Conservation (phyloP, 2,329 filamentous ascomycete genomes). For the Aspergillus luchuensis region DNA sequence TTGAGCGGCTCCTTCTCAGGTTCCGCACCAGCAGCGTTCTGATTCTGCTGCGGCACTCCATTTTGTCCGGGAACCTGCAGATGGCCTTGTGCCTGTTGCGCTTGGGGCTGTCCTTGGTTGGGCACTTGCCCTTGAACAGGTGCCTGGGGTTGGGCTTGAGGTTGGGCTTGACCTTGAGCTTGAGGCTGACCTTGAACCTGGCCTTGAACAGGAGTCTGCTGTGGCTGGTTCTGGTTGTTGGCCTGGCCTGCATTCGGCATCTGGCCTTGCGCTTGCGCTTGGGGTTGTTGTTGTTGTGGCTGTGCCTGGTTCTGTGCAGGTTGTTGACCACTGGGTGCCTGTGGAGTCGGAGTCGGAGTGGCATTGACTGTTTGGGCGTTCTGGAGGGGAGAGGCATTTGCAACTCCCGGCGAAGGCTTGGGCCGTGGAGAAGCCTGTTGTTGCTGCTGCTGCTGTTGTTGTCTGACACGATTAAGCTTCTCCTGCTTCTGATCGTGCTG, state of each 20-base stretch:
- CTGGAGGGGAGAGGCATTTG: slow-evolving; percentile 46
- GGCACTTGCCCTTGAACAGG: slow-evolving; percentile 23
- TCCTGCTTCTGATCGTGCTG: slow-evolving; percentile 69
- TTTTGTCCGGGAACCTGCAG: slow-evolving; percentile 35
- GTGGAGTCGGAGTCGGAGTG: slow-evolving; percentile 27
- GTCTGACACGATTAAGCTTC: slow-evolving; percentile 64
- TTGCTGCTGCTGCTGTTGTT: slow-evolving; percentile 58
- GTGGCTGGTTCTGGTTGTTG: slow-evolving; percentile 11
- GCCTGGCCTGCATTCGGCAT: slow-evolving; percentile 17
- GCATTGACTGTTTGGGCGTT: slow-evolving; percentile 53
- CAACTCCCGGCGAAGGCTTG: slow-evolving; percentile 45
- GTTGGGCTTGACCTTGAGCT: slow-evolving; percentile 12
- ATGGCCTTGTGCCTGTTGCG: slow-evolving; percentile 26
- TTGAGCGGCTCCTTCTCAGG: slow-evolving; percentile 57
- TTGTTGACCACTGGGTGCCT: slow-evolving; percentile 29
- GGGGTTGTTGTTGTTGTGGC: slow-evolving; percentile 19
- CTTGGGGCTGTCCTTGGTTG: slow-evolving; percentile 27
- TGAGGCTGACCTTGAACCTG: slow-evolving; percentile 10
- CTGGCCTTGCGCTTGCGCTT: slow-evolving; percentile 21
- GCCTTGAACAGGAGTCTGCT: slow-evolving; percentile 13
- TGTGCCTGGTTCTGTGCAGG: slow-evolving; percentile 27
- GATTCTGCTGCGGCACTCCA: slow-evolving; percentile 28
- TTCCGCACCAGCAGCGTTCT: slow-evolving; percentile 21
- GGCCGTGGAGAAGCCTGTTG: slow-evolving; percentile 47
- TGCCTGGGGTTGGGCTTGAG: slow-evolving; percentile 3